phyloP scores from a whole-genome alignment of 495 filamentous ascomycete species.

The Annulohypoxylon moriforme region DNA sequence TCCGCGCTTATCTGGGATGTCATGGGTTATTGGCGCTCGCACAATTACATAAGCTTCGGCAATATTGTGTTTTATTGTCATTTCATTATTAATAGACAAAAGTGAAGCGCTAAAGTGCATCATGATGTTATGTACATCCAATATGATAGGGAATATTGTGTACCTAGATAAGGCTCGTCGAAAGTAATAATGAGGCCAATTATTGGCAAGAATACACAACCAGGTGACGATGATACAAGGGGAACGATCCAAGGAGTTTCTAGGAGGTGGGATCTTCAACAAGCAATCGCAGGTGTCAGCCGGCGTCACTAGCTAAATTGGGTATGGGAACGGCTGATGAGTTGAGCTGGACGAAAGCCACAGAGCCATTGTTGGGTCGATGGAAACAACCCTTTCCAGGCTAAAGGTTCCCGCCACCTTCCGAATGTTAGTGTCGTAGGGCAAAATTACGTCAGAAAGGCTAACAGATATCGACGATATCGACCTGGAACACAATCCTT shows the following conservation, averaged over 20 bases:
- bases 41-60: conserved; percentile 7
- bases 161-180: not conserved
- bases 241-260: conserved; percentile 22
- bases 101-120: not conserved
- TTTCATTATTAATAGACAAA: not conserved
- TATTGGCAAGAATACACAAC: conserved; percentile 18
- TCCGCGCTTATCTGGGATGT: conserved; percentile 27
- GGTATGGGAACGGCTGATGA: not conserved
- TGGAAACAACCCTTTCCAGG: conserved; percentile 8
- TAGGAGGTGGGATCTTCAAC: conserved; percentile 32
- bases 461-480: not conserved
- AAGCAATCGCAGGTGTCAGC: conserved; percentile 19
- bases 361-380: conserved; percentile 4
- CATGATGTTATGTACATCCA: not conserved
- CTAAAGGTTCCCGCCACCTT: conserved; percentile 20
- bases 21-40: conserved; percentile 2
- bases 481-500: conserved; percentile 27
- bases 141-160: not conserved
- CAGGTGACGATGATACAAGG: conserved; percentile 44
- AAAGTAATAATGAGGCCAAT: conserved; percentile 26
- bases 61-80: not conserved
- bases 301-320: conserved; percentile 11
- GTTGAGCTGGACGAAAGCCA: conserved; percentile 1
- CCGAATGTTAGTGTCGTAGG: conserved; percentile 12
- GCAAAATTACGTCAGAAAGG: conserved; percentile 17